These are phyloP conservation scores for Elaeagnus macrophylla DNA, from an alignment of 306 rosid genomes.

Conservation along the genomic window DNA sequence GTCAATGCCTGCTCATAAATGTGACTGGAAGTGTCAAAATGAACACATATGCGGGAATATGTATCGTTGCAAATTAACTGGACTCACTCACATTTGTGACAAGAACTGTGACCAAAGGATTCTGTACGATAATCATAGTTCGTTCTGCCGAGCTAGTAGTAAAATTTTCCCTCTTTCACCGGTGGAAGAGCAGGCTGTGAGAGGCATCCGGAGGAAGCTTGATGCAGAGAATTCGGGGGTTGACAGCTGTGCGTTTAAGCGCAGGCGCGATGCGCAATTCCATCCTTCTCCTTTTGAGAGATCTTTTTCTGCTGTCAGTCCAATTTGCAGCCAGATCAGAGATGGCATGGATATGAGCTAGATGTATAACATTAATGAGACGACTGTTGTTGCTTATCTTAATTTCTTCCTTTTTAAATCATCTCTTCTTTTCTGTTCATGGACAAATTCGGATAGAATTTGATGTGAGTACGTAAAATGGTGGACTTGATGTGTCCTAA, in stretches of 20 bases:
- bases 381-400: constrained; percentile 33
- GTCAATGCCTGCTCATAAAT: constrained; percentile 57
- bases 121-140: constrained; percentile 89
- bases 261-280: constrained; percentile 63
- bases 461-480: constrained; percentile 42
- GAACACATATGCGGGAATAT: constrained; percentile 89
- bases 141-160: constrained; percentile 79
- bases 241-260: constrained; percentile 60
- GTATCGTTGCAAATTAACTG: constrained; percentile 90
- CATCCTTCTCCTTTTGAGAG: constrained; percentile 88
- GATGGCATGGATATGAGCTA: constrained; percentile 88
- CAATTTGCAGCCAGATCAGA: constrained; percentile 82
- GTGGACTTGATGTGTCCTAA: constrained; percentile 46
- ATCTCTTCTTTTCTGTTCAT: constrained; percentile 19
- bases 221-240: constrained; percentile 49
- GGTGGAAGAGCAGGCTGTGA: constrained; percentile 68
- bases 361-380: constrained; percentile 34
- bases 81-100: constrained; percentile 96
- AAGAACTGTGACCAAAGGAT: constrained; percentile 94
- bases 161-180: constrained; percentile 58
- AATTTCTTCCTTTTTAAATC: constrained; percentile 24
- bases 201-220: constrained; percentile 77
- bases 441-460: constrained; percentile 41
- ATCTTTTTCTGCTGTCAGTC: constrained; percentile 65
- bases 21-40: constrained; percentile 94